Percentiles rank a stretch among this genome's conserved stretches.
Evolutionary conservation across 2,329 filamentous ascomycete species (phyloP).

Genomic region (Chrysoporthe deuterocubensis): DNA sequence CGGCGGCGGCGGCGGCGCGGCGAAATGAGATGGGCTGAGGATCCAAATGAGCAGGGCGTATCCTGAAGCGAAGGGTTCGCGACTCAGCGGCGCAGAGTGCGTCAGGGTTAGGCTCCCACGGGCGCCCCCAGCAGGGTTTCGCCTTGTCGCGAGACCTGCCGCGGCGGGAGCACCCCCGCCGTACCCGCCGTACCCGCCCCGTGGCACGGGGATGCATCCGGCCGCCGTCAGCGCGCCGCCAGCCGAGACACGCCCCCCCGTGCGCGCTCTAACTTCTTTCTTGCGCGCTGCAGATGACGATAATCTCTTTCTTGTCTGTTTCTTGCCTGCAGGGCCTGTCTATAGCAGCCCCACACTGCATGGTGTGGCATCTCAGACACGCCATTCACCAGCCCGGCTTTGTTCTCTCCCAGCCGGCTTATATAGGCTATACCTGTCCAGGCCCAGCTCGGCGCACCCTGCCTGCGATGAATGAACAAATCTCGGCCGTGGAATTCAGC

Average conservation of each 20-base stretch:
- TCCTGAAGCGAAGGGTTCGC: slow-evolving; percentile 19
- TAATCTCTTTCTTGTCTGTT: background rate
- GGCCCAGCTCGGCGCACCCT: no score
- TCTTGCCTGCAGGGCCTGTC: background rate
- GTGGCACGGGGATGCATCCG: background rate
- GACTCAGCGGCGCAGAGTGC: background rate
- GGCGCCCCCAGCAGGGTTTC: background rate
- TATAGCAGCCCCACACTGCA: no score
- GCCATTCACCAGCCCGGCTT: no score
- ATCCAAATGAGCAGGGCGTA: slow-evolving; percentile 18
- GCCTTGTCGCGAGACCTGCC: background rate
- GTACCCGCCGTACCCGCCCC: background rate
- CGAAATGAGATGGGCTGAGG: slow-evolving; percentile 18
- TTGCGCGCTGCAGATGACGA: no score
- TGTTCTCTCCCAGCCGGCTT: no score
- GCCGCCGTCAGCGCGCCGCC: background rate
- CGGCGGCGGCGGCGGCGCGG: background rate
- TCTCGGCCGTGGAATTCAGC: no score
- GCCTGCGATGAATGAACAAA: no score
- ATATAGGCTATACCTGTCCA: no score
- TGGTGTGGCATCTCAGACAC: no score
- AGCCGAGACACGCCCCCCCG: background rate
- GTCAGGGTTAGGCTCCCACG: background rate
- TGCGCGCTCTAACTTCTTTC: no score
- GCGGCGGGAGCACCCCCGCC: background rate